Conservation (phyloP, 2,329 filamentous ascomycete genomes). For the Curvularia eragrostidis region DNA sequence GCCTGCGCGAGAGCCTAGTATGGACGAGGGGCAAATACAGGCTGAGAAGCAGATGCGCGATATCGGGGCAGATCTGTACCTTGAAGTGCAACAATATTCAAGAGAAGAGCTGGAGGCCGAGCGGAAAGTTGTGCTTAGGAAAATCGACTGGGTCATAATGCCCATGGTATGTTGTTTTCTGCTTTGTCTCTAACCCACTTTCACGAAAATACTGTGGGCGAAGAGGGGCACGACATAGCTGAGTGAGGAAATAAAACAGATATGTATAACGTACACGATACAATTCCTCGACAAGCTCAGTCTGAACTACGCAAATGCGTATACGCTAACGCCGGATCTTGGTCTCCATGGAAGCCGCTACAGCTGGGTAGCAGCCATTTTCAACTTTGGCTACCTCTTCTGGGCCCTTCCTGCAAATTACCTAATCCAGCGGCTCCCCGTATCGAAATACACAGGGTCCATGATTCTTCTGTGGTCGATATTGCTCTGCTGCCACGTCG, state of each 20-base stretch:
- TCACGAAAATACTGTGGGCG: not conserved
- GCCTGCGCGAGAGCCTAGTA: constrained; percentile 31
- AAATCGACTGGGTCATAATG: constrained; percentile 57
- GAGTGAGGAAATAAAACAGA: constrained; percentile 25
- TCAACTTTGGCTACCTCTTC: constrained; percentile 55
- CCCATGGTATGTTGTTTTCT: constrained; percentile 49
- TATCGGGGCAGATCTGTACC: constrained; percentile 56
- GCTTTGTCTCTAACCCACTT: too few species aligned
- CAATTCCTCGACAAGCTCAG: constrained; percentile 56
- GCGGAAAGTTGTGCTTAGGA: constrained; percentile 51
- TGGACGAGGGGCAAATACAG: constrained; percentile 38
- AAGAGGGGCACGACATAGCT: not conserved
- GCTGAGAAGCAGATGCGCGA: constrained; percentile 50
- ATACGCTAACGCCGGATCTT: constrained; percentile 47
- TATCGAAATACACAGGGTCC: constrained; percentile 46
- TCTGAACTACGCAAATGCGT: constrained; percentile 52
- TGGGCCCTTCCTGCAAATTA: constrained; percentile 52
- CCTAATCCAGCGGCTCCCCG: constrained; percentile 47
- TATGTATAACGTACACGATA: constrained; percentile 54
- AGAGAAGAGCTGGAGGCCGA: constrained; percentile 55
- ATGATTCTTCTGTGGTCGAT: constrained; percentile 56
- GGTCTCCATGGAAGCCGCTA: constrained; percentile 49
- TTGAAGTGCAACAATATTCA: constrained; percentile 54
- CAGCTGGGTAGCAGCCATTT: constrained; percentile 52
- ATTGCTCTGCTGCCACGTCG: constrained; percentile 53